A percentile compares a stretch with the other conserved stretches of the same genome.
Conservation (phyloP, 768 basidiomycete species). For the Pulveroboletus frians region DNA sequence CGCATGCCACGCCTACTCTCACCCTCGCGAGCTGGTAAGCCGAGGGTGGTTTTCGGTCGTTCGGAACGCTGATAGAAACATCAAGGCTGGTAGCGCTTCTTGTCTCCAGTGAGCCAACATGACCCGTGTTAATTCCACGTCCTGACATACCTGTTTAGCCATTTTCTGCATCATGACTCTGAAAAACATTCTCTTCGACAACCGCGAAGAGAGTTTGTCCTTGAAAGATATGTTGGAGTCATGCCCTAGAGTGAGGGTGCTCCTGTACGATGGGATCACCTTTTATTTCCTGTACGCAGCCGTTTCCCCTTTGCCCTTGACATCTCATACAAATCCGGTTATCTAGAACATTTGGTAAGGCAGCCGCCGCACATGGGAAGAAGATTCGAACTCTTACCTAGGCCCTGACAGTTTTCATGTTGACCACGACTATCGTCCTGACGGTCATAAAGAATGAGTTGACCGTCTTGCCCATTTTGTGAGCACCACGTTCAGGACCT, state of each 20-base stretch:
- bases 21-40: constrained; percentile 22
- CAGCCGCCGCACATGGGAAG: not conserved
- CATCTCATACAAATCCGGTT: not conserved
- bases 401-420: constrained; percentile 6
- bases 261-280: constrained; percentile 11
- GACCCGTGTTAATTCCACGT: not conserved
- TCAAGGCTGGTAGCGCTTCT: constrained; percentile 17
- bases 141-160: constrained; percentile 8
- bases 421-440: constrained; percentile 15
- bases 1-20: constrained; percentile 9
- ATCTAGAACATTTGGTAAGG: constrained; percentile 17
- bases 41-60: not conserved
- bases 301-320: not conserved
- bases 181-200: constrained; percentile 3
- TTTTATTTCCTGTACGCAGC: constrained; percentile 17
- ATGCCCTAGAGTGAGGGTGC: not conserved
- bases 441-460: constrained; percentile 11
- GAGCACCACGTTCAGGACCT: constrained; percentile 2
- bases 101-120: constrained; percentile 13
- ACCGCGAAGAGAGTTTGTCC: not conserved
- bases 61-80: not conserved
- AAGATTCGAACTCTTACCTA: not conserved
- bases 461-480: constrained; percentile 12
- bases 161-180: constrained; percentile 17
- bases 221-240: not conserved